phyloP scores from a whole-genome alignment of 225 moss, liverwort and hornwort genomes.

The Thuidium tamariscinum region DNA sequence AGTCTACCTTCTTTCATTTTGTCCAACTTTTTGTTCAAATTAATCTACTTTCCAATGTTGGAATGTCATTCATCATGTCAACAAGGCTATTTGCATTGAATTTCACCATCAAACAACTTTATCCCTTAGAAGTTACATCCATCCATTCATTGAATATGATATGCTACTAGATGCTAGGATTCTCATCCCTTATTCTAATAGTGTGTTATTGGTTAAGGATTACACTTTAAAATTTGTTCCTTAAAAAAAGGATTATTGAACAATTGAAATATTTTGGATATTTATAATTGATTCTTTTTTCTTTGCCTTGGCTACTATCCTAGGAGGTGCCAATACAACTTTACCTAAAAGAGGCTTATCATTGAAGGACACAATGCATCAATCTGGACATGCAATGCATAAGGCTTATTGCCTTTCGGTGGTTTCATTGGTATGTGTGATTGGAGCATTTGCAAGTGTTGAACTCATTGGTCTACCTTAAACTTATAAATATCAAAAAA shows the following conservation, averaged over 20 bases:
- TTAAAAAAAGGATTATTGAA: background rate
- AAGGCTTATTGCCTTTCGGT: background rate
- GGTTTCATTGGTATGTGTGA: background rate
- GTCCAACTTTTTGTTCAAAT: no score
- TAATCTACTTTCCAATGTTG: no score
- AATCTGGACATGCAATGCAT: background rate
- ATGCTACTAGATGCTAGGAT: rapidly evolving
- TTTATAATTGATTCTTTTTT: slow-evolving; percentile 12
- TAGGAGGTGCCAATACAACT: background rate
- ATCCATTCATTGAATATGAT: rapidly evolving
- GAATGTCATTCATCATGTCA: no score
- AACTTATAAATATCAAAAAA: background rate
- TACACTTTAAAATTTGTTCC: no score
- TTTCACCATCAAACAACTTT: background rate
- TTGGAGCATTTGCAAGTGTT: background rate
- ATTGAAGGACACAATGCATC: background rate
- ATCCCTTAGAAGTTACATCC: background rate
- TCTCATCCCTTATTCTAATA: background rate
- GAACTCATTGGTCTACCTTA: background rate
- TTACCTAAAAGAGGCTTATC: background rate
- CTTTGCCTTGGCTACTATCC: background rate
- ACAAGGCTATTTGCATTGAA: no score
- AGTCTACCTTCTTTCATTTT: no score
- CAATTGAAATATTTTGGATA: background rate
- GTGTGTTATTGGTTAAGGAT: no score